phyloP scores from a whole-genome alignment of 768 basidiomycete genomes.

The Dacryopinax spathularia region DNA sequence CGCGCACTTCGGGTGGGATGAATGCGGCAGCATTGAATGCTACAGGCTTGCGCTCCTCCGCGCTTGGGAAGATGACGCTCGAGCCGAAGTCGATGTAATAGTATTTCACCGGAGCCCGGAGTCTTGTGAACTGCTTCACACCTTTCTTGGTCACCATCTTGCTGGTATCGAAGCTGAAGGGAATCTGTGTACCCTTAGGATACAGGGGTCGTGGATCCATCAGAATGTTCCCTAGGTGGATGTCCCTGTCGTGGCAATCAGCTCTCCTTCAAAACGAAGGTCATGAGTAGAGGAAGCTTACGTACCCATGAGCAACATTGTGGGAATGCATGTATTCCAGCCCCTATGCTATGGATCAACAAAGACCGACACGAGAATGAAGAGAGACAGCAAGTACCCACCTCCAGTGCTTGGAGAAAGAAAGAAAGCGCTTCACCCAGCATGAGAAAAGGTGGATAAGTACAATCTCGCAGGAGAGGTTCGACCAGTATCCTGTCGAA shows the following conservation, averaged over 20 bases:
- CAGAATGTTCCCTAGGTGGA: background rate
- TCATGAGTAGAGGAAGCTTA: no score
- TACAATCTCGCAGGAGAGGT: background rate
- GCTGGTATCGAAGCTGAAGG: background rate
- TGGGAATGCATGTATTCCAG: no score
- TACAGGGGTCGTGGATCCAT: background rate
- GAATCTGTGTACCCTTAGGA: background rate
- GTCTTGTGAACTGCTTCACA: background rate
- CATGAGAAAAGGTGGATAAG: background rate
- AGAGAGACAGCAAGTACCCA: no score
- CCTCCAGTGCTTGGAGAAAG: no score
- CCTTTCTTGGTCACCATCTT: background rate
- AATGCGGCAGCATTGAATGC: background rate
- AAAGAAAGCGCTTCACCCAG: no score
- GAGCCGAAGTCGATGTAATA: background rate
- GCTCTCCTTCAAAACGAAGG: no score
- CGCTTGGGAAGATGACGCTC: background rate
- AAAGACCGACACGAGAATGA: no score
- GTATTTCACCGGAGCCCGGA: background rate
- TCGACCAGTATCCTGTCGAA: background rate
- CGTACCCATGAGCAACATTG: no score
- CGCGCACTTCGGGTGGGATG: background rate
- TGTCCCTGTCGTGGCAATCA: no score
- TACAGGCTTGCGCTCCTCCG: background rate
- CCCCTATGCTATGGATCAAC: no score